Conservation (phyloP, 2,329 filamentous ascomycete genomes). For the Phialophora verrucosa region DNA sequence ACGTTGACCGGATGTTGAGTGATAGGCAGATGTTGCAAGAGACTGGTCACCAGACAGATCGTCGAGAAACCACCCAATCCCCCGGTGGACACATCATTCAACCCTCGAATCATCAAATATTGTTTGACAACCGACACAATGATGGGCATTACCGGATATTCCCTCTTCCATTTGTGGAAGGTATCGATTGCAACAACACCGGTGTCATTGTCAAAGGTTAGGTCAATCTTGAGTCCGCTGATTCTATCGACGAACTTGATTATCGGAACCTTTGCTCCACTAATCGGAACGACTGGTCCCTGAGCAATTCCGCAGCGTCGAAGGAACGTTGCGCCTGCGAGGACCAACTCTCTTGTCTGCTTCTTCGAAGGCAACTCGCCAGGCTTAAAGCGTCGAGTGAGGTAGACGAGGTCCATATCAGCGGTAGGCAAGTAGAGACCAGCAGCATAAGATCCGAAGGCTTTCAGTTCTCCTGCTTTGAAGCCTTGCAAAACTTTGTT, state of each 20-base stretch:
- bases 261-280: constrained; percentile 81
- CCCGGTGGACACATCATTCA: constrained; percentile 90
- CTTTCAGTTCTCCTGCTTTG: constrained; percentile 67
- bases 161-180: constrained; percentile 76
- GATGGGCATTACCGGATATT: constrained; percentile 83
- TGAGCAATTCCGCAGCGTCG: constrained; percentile 61
- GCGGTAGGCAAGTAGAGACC: constrained; percentile 78
- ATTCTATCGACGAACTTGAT: constrained; percentile 84
- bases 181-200: constrained; percentile 81
- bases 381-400: constrained; percentile 65
- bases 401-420: constrained; percentile 91
- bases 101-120: constrained; percentile 81
- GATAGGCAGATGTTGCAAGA: constrained; percentile 79
- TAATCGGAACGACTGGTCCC: constrained; percentile 70
- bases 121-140: constrained; percentile 91
- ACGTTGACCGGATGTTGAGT: constrained; percentile 61
- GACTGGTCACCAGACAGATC: constrained; percentile 89
- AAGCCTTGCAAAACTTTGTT: constrained; percentile 62
- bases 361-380: constrained; percentile 43
- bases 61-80: constrained; percentile 93
- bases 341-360: constrained; percentile 62
- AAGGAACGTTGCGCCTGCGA: constrained; percentile 67
- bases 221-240: constrained; percentile 83
- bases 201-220: constrained; percentile 91
- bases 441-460: constrained; percentile 94